Conservation (phyloP, 208 protist genomes). For the Acanthamoeba triangularis region DNA sequence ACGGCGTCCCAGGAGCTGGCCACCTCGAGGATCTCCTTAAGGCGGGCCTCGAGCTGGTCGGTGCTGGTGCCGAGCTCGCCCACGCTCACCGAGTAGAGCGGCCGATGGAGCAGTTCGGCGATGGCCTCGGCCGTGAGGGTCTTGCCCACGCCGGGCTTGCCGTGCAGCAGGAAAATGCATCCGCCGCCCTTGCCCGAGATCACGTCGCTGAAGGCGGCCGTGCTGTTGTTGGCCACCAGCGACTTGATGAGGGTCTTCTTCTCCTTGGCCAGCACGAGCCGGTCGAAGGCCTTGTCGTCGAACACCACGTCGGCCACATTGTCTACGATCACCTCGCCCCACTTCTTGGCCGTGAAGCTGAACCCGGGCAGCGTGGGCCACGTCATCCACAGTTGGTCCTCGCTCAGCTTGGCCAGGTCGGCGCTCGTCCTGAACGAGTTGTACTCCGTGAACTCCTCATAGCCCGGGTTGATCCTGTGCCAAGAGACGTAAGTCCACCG, state of each 20-base stretch:
- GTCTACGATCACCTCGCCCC: conserved; percentile 56
- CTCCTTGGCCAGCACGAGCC: conserved; percentile 23
- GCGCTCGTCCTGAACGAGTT: too few relatives aligned
- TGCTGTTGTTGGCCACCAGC: conserved; percentile 53
- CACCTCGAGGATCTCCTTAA: not conserved
- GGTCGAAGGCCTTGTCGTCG: conserved; percentile 60
- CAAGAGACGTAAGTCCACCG: conserved; percentile 16
- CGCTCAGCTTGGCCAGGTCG: not conserved
- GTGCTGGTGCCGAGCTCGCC: too few relatives aligned
- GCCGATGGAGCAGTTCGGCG: too few relatives aligned
- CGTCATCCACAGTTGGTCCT: not conserved
- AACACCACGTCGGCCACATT: conserved; percentile 40
- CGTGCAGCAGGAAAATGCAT: conserved; percentile 87
- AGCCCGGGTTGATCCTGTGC: not conserved
- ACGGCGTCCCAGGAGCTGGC: too few relatives aligned
- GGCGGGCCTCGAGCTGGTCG: too few relatives aligned
- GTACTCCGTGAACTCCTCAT: too few relatives aligned
- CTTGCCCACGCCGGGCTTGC: conserved; percentile 87
- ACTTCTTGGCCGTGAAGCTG: conserved; percentile 52
- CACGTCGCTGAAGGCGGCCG: not conserved
- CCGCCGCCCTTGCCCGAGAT: conserved; percentile 70
- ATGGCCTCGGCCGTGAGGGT: conserved; percentile 89
- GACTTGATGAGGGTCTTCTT: conserved; percentile 72
- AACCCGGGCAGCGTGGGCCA: conserved; percentile 63
- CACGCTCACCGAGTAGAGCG: too few relatives aligned